phyloP scores from a whole-genome alignment of 148 eudicot genomes.

The Diospyros kaki region DNA sequence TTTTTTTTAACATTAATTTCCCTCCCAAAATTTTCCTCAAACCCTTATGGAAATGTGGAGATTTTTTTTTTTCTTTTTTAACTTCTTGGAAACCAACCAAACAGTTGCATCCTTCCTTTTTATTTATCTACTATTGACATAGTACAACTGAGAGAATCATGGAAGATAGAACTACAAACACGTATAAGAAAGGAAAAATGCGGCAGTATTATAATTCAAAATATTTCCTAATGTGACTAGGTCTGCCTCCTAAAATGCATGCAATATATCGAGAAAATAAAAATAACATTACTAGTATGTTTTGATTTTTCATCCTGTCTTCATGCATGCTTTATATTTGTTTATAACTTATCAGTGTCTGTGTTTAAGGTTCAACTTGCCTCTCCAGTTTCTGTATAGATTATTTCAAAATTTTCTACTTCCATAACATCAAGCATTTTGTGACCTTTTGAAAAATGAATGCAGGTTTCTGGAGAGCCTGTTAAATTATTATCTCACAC shows the following conservation, averaged over 20 bases:
- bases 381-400: neutral
- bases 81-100: too few species aligned
- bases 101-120: too few species aligned
- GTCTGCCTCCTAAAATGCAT: neutral
- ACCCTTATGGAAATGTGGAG: too few species aligned
- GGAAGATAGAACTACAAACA: neutral
- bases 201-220: too few species aligned
- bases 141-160: neutral
- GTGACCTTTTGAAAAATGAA: neutral
- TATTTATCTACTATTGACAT: too few species aligned
- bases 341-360: too few species aligned
- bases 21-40: too few species aligned
- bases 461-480: slow-evolving; percentile 55
- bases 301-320: too few species aligned
- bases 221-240: neutral
- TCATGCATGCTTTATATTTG: neutral
- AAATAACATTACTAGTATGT: neutral
- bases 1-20: too few species aligned
- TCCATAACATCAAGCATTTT: neutral
- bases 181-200: neutral
- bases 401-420: neutral
- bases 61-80: too few species aligned
- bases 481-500: slow-evolving; percentile 34
- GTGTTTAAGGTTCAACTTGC: neutral
- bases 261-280: neutral